A percentile compares a stretch with the other conserved stretches of the same genome.
Conservation (phyloP, 768 basidiomycete genomes). For the Solioccasus polychromus region DNA sequence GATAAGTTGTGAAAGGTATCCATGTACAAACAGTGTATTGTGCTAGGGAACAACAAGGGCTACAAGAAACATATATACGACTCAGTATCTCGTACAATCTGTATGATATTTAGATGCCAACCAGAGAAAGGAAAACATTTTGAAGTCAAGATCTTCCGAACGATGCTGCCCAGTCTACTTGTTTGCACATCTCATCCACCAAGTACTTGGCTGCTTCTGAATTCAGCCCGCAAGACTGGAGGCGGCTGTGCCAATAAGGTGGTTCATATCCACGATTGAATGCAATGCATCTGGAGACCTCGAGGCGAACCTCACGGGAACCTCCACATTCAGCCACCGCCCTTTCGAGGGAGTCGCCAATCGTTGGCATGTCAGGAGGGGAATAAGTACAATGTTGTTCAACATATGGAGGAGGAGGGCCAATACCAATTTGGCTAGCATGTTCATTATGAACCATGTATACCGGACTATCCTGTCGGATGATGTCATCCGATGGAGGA, state of each 20-base stretch:
- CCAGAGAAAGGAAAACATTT: neutral
- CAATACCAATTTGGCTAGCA: constrained; percentile 3
- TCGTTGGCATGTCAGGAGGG: constrained; percentile 5
- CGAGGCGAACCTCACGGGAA: constrained; percentile 17
- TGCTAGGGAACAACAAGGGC: neutral
- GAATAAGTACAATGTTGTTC: constrained; percentile 4
- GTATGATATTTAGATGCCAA: too few relatives aligned
- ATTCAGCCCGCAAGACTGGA: constrained; percentile 22
- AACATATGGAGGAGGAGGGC: constrained; percentile 19
- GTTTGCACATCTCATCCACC: constrained; percentile 27
- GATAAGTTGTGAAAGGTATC: too few relatives aligned
- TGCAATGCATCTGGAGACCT: constrained; percentile 23
- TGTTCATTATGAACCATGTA: constrained; percentile 7
- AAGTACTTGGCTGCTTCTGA: constrained; percentile 13
- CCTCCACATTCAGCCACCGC: constrained; percentile 16
- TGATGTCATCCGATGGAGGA: constrained; percentile 3
- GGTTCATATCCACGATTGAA: constrained; percentile 26
- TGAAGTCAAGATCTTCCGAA: constrained; percentile 5
- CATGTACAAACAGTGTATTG: too few relatives aligned
- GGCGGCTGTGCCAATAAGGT: constrained; percentile 25
- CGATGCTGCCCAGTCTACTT: constrained; percentile 18
- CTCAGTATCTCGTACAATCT: too few relatives aligned
- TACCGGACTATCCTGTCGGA: constrained; percentile 23
- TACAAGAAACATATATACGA: too few relatives aligned
- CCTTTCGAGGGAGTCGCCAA: constrained; percentile 22